These are phyloP conservation scores for Plasmodium malariae DNA, from an alignment of 169 alveolate species.

Conservation along the genomic window DNA sequence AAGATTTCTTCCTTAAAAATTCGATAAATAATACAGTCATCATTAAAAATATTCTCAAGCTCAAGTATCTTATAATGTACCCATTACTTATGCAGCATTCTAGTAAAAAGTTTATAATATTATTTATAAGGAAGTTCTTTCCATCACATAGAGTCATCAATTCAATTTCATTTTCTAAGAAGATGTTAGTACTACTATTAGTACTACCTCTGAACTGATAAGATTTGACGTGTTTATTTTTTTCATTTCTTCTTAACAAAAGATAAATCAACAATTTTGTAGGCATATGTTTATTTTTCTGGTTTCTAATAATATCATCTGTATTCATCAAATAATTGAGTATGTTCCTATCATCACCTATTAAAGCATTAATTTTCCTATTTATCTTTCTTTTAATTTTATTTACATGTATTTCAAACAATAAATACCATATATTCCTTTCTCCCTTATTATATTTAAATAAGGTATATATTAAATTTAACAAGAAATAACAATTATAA, in stretches of 20 bases:
- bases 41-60: slow-evolving; percentile 37
- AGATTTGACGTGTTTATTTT: neutral
- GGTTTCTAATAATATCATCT: too few relatives aligned
- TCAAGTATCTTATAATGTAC: slow-evolving; percentile 37
- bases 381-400: slow-evolving; percentile 33
- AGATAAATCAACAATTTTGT: slow-evolving; percentile 11
- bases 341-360: neutral
- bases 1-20: slow-evolving; percentile 19
- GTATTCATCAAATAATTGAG: too few relatives aligned
- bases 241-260: slow-evolving; percentile 25
- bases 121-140: slow-evolving; percentile 43
- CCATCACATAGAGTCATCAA: slow-evolving; percentile 38
- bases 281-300: too few relatives aligned
- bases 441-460: slow-evolving; percentile 22
- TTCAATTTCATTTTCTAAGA: slow-evolving; percentile 60
- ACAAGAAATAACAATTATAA: slow-evolving; percentile 51
- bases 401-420: slow-evolving; percentile 48
- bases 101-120: slow-evolving; percentile 61
- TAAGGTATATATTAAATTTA: slow-evolving; percentile 34
- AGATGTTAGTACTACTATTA: too few relatives aligned
- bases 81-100: slow-evolving; percentile 71
- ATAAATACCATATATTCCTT: slow-evolving; percentile 43
- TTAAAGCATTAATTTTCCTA: neutral
- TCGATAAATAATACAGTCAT: slow-evolving; percentile 35
- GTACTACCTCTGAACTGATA: neutral